A percentile compares a stretch with the other conserved stretches of the same genome.
phyloP scores from a whole-genome alignment of 495 filamentous ascomycete genomes.

The Hypomontagnella monticulosa region DNA sequence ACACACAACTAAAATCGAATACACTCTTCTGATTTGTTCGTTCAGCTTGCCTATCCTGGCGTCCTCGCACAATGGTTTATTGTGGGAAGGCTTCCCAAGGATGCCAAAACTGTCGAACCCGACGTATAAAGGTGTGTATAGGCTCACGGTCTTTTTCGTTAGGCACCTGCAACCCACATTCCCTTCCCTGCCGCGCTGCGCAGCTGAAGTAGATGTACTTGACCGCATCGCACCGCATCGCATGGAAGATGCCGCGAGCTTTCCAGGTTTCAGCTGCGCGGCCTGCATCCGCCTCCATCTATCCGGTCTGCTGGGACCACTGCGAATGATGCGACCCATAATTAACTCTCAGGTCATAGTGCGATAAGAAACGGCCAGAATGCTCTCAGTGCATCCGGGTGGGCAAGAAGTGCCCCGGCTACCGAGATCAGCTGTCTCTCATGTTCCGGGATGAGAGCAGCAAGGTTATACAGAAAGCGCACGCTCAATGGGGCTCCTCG shows the following conservation, averaged over 20 bases:
- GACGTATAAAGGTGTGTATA: slow-evolving; percentile 67
- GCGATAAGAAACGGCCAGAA: slow-evolving; percentile 70
- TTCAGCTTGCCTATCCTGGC: slow-evolving; percentile 38
- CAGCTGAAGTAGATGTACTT: slow-evolving; percentile 23
- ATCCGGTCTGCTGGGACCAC: slow-evolving; percentile 17
- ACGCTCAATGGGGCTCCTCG: slow-evolving; percentile 59
- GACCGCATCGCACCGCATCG: slow-evolving; percentile 4
- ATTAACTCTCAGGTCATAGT: slow-evolving; percentile 53
- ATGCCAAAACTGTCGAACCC: slow-evolving; percentile 71
- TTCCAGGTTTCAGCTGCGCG: background rate
- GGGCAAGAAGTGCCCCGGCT: slow-evolving; percentile 71
- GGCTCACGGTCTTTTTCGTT: slow-evolving; percentile 18
- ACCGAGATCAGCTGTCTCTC: slow-evolving; percentile 72
- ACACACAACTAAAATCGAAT: slow-evolving; percentile 30
- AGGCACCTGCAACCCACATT: slow-evolving; percentile 23
- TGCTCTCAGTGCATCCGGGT: slow-evolving; percentile 72
- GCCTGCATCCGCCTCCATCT: slow-evolving; percentile 17
- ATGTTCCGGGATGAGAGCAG: slow-evolving; percentile 80
- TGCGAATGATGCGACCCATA: slow-evolving; percentile 16
- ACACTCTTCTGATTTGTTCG: slow-evolving; percentile 38
- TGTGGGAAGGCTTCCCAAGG: slow-evolving; percentile 76
- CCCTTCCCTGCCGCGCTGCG: slow-evolving; percentile 13
- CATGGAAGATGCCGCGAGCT: slow-evolving; percentile 16
- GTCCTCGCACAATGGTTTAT: slow-evolving; percentile 71
- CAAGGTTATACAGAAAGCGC: slow-evolving; percentile 71